Conservation (phyloP, 179 eudicot genomes). For the Spinacia oleracea region DNA sequence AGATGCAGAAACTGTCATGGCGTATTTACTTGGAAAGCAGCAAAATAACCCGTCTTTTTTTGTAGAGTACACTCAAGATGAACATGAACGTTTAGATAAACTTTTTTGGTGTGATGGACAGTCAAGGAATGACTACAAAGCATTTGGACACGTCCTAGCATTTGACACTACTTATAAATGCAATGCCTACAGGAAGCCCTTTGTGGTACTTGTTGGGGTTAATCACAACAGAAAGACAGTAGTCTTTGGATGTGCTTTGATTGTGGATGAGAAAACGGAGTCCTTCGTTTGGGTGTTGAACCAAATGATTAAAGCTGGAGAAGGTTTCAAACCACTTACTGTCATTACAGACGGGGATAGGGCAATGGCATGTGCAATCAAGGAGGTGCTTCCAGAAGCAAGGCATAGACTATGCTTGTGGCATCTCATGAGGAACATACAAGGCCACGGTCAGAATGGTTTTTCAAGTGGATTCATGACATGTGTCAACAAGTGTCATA, state of each 20-base stretch:
- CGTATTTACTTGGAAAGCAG: not conserved
- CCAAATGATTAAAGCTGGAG: no score
- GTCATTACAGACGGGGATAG: no score
- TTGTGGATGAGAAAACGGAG: not conserved
- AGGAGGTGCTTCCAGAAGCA: no score
- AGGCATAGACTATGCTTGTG: no score
- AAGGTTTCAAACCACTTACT: no score
- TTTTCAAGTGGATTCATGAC: not conserved
- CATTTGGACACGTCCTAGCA: no score
- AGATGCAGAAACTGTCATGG: not conserved
- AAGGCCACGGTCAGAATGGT: not conserved
- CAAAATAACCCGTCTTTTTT: not conserved
- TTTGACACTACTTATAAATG: conserved; percentile 17
- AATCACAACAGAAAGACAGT: not conserved
- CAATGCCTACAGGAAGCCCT: not conserved
- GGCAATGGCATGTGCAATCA: no score
- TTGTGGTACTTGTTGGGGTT: not conserved
- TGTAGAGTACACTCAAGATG: not conserved
- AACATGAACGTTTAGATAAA: not conserved
- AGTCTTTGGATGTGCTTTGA: no score
- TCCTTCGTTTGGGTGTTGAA: conserved; percentile 3
- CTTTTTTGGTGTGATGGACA: not conserved
- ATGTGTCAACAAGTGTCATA: not conserved
- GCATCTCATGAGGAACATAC: not conserved
- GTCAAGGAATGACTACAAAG: no score